Evolutionary conservation across 1,284 basidiomycete genomes (phyloP).

Genomic region (Cutaneotrichosporon cavernicola): DNA sequence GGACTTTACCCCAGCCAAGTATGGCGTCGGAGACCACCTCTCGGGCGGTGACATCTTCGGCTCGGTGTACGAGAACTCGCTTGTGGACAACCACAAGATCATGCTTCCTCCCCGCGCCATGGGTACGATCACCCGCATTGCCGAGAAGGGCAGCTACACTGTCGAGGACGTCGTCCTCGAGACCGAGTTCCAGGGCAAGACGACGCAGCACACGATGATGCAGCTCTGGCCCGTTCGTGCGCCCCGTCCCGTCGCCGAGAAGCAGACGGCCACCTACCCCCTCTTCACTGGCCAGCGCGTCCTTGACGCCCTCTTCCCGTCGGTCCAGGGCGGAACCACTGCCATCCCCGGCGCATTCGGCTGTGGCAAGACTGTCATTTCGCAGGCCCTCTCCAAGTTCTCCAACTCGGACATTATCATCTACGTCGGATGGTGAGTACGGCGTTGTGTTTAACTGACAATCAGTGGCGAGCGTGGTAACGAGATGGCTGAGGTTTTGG

Average conservation of each 20-base stretch:
- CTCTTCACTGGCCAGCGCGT: conserved; percentile 96
- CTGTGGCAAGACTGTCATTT: conserved; percentile 96
- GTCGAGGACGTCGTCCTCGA: conserved; percentile 95
- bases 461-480: conserved; percentile 29
- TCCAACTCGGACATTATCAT: conserved; percentile 99
- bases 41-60: conserved; percentile 97
- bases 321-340: conserved; percentile 98
- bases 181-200: conserved; percentile 97
- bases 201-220: conserved; percentile 91
- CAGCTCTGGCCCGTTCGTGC: conserved; percentile 99
- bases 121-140: conserved; percentile 90
- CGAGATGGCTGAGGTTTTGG: conserved; percentile 95
- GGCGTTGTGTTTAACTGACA: conserved; percentile 12
- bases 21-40: conserved; percentile 92
- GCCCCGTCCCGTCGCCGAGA: conserved; percentile 90
- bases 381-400: conserved; percentile 94
- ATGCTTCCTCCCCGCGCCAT: conserved; percentile 92
- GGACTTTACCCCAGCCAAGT: conserved; percentile 89
- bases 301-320: conserved; percentile 96
- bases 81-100: conserved; percentile 95
- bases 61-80: conserved; percentile 92
- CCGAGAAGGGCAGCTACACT: conserved; percentile 90
- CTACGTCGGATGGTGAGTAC: conserved; percentile 89
- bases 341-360: conserved; percentile 99
- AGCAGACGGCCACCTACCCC: conserved; percentile 88